These are phyloP conservation scores for Thermomucor indicae-seudaticae DNA, from an alignment of 371 early-diverging fungal species.

Conservation along the genomic window DNA sequence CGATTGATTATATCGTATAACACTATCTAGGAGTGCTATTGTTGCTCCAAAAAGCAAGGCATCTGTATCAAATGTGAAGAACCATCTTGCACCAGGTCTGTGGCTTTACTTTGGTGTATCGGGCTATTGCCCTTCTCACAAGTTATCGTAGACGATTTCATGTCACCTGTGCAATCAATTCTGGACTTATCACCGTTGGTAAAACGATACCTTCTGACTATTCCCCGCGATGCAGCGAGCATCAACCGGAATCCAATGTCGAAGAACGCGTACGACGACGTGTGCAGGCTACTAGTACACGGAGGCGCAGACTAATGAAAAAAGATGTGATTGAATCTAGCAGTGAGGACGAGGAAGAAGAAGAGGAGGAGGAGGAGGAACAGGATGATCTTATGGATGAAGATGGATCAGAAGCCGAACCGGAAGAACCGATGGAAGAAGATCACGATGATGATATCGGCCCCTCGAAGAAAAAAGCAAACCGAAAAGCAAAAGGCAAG, in stretches of 20 bases:
- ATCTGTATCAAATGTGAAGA: conserved; percentile 33
- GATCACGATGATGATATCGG: conserved; percentile 10
- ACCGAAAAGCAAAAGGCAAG: neutral
- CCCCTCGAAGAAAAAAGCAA: neutral
- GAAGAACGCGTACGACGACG: neutral
- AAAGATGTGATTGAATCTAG: conserved; percentile 3
- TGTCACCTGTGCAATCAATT: conserved; percentile 17
- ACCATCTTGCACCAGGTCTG: conserved; percentile 26
- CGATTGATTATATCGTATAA: neutral
- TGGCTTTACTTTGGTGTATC: neutral
- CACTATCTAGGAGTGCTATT: conserved; percentile 20
- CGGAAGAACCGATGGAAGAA: conserved; percentile 4
- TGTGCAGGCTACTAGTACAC: neutral
- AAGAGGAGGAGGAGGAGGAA: conserved; percentile 7
- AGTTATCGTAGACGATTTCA: conserved; percentile 9
- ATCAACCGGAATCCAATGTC: conserved; percentile 2
- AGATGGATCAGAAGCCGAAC: conserved; percentile 8
- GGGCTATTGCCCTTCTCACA: neutral
- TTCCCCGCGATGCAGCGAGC: conserved; percentile 6
- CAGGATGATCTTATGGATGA: conserved; percentile 4
- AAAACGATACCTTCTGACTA: conserved; percentile 3
- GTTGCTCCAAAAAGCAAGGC: conserved; percentile 28
- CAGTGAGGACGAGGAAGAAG: conserved; percentile 10
- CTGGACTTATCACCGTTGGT: conserved; percentile 5
- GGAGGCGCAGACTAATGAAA: neutral